Evolutionary conservation across 139 green algal species (phyloP).

Genomic region (Ettlia oleoabundans): DNA sequence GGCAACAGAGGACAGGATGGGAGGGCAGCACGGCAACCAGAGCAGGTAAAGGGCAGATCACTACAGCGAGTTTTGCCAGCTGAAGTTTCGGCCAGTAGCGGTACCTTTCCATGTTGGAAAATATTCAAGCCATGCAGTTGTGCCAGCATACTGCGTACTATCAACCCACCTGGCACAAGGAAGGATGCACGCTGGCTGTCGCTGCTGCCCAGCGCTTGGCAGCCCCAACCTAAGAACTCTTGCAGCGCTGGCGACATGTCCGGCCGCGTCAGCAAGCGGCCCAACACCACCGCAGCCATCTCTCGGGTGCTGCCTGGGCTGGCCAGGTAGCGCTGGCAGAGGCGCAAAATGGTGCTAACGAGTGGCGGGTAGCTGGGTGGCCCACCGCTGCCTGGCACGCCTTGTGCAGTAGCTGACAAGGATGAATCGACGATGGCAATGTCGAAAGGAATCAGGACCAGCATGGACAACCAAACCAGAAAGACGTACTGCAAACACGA

Average conservation of each 20-base stretch:
- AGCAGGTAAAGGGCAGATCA: not conserved
- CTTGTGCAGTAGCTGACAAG: not conserved
- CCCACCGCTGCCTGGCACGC: not conserved
- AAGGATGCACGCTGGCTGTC: slow-evolving; percentile 52
- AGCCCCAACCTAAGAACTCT: slow-evolving; percentile 77
- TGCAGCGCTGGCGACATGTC: slow-evolving; percentile 79
- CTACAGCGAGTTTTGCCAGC: no score
- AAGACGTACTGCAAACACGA: slow-evolving; percentile 67
- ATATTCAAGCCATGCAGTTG: no score
- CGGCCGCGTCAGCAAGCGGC: slow-evolving; percentile 85
- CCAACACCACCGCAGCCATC: slow-evolving; percentile 85
- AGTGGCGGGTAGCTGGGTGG: slow-evolving; percentile 51
- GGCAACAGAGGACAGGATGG: not conserved
- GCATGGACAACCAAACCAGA: slow-evolving; percentile 95
- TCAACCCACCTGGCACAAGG: slow-evolving; percentile 62
- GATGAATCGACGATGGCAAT: slow-evolving; percentile 83
- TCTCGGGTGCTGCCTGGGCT: slow-evolving; percentile 74
- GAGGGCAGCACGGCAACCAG: not conserved
- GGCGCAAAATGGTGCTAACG: slow-evolving; percentile 64
- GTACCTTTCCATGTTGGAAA: no score
- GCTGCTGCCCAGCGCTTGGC: slow-evolving; percentile 42
- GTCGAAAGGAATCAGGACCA: slow-evolving; percentile 95
- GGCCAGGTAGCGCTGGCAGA: slow-evolving; percentile 73
- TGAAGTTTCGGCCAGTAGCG: no score
- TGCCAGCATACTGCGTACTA: not conserved